Evolutionary conservation across 208 protist species (phyloP), one percentile per base, ranked within the genome.

Genomic region (Trypanosoma scelopori): DNA sequence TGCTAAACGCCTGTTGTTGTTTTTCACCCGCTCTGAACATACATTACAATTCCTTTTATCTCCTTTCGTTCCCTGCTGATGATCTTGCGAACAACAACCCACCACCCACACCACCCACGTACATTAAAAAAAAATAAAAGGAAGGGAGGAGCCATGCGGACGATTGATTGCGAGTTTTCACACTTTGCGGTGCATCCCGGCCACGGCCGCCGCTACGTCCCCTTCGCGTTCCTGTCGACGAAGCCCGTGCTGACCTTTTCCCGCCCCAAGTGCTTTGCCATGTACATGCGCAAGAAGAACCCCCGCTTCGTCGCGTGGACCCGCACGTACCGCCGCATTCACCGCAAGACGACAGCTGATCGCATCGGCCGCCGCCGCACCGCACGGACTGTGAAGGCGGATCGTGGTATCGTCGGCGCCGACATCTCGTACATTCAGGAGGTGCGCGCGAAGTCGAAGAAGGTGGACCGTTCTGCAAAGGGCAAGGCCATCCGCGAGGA

Each of bases 261-360:
- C 53, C 79, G 81, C 70, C 85, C 87, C 50, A 96, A 96, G 86
- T 94, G 90, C 82, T 87, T 91, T 57, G 87, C 78, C 41, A 74
- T 96, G 79, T 97, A 94, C 89, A 89, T 92, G 84, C 87, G 88
- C 78, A 97, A 97, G 89, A 97, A 96, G 89, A 97, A 97, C 87
- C 91, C 93, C 57, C 88, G 91, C 68, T 94, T 93, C 79, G 61
- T 97, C 61, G 77, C 79, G 68, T 97, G 93, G 93, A 97, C 93
- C 74, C 85, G 88, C 79, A 91, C 91, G 69, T 97, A 95, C 91
- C 90, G 93, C 73, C 86, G 89, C 70, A 89, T 95, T 52, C 84
- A 95, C 85, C 91, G 91, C 85, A 97, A 97, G 88, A 90, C 81
- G 69, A 85, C 82, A 55, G 87, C 84, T 20, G 85, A 93, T 83